Evolutionary conservation across 306 rosid species (phyloP).

Genomic region (Lathyrus sativus): DNA sequence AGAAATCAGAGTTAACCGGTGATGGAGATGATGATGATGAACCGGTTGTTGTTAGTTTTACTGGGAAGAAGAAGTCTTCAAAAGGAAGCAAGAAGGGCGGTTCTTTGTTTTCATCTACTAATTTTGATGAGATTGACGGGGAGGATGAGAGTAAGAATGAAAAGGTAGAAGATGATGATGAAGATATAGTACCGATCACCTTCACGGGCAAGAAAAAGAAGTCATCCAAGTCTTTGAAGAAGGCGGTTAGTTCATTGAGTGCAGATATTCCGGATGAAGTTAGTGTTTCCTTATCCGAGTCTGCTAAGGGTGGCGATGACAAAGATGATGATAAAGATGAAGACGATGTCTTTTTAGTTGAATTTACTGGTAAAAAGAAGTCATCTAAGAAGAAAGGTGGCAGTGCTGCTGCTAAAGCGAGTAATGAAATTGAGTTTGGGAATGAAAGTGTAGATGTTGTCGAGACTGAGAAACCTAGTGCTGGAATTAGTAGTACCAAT

Average conservation of each 20-base stretch:
- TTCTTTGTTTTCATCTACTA: conserved; percentile 44
- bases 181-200: conserved; percentile 53
- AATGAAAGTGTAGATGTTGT: conserved; percentile 47
- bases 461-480: conserved; percentile 49
- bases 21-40: conserved; percentile 52
- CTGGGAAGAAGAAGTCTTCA: conserved; percentile 73
- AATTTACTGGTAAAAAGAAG: conserved; percentile 87
- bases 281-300: conserved; percentile 48
- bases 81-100: conserved; percentile 62
- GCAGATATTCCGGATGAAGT: conserved; percentile 54
- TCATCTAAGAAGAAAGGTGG: conserved; percentile 75
- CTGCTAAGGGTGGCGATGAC: conserved; percentile 46
- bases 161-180: conserved; percentile 56
- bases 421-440: conserved; percentile 46
- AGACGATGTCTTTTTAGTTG: conserved; percentile 52
- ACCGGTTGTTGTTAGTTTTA: conserved; percentile 47
- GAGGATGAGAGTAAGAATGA: conserved; percentile 46
- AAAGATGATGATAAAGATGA: conserved; percentile 47
- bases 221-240: conserved; percentile 68
- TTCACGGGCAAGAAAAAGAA: conserved; percentile 91
- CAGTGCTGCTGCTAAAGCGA: conserved; percentile 41
- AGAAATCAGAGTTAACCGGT: conserved; percentile 41
- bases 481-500: conserved; percentile 40
- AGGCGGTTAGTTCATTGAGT: conserved; percentile 34
- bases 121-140: conserved; percentile 53